phyloP scores from a whole-genome alignment of 768 basidiomycete genomes.

The Candolleomyces eurysporus region DNA sequence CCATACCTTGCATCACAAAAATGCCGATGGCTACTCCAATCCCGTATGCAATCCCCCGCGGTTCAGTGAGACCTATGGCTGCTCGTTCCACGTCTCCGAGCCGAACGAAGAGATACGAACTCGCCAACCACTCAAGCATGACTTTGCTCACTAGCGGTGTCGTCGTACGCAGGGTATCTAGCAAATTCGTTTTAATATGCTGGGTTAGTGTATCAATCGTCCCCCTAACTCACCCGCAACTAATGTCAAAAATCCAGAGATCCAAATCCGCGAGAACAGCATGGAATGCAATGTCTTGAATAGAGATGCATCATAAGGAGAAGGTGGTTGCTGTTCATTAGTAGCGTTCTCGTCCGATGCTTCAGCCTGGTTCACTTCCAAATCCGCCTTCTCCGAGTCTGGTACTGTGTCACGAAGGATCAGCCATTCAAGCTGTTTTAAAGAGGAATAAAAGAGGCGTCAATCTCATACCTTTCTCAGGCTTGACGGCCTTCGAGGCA shows the following conservation, averaged over 20 bases:
- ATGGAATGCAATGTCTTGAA: constrained; percentile 45
- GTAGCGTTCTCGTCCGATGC: not conserved
- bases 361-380: too few species aligned
- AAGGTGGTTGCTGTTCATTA: not conserved
- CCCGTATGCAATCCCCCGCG: constrained; percentile 56
- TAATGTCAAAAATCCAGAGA: constrained; percentile 47
- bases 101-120: constrained; percentile 42
- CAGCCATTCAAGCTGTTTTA: too few species aligned
- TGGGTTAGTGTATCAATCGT: too few species aligned
- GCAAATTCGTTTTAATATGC: not conserved
- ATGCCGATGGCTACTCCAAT: constrained; percentile 57
- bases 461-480: too few species aligned
- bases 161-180: constrained; percentile 48
- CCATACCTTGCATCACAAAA: constrained; percentile 58
- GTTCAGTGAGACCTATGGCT: constrained; percentile 28
- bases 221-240: constrained; percentile 27
- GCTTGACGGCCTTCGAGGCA: too few species aligned
- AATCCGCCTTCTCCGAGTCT: too few species aligned
- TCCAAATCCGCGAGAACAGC: constrained; percentile 47
- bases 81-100: constrained; percentile 35
- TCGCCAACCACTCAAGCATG: constrained; percentile 55
- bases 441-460: too few species aligned
- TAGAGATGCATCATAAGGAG: constrained; percentile 46
- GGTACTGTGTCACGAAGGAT: too few species aligned
- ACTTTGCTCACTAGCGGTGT: constrained; percentile 58